phyloP scores from a whole-genome alignment of 179 eudicot species.

The Carnegiea gigantea region DNA sequence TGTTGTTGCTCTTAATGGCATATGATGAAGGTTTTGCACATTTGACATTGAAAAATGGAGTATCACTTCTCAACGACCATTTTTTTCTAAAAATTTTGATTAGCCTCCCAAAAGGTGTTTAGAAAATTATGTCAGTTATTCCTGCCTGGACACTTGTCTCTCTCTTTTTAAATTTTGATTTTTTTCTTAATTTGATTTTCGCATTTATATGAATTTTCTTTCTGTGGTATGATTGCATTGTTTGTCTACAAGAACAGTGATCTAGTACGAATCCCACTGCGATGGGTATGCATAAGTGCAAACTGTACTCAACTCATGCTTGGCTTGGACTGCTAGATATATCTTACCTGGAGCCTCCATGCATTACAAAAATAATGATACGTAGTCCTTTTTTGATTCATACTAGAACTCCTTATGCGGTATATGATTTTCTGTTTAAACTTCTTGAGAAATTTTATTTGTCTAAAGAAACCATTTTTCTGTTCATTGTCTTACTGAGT shows the following conservation, averaged over 20 bases:
- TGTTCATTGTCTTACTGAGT: background rate
- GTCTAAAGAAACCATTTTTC: background rate
- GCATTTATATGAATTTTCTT: background rate
- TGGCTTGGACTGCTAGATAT: too few species aligned
- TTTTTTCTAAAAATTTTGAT: background rate
- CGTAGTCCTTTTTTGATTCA: too few species aligned
- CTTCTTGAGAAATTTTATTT: background rate
- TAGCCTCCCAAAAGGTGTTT: background rate
- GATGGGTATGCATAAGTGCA: background rate
- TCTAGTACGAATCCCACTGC: background rate
- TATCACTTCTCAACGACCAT: background rate
- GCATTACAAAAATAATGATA: too few species aligned
- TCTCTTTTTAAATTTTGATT: too few species aligned
- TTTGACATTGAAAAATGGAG: background rate
- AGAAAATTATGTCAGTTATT: background rate
- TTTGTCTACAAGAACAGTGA: background rate
- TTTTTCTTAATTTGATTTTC: background rate
- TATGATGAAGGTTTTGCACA: background rate
- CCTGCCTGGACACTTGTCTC: background rate
- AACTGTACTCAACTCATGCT: background rate
- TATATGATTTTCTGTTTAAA: background rate
- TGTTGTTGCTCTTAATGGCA: background rate
- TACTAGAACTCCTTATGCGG: background rate
- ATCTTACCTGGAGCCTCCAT: too few species aligned
- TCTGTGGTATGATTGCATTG: background rate